Percentiles rank a stretch among this genome's conserved stretches.
Evolutionary conservation across 805 yeast genomes (phyloP).

Genomic region (Nakazawaea anatomiae): DNA sequence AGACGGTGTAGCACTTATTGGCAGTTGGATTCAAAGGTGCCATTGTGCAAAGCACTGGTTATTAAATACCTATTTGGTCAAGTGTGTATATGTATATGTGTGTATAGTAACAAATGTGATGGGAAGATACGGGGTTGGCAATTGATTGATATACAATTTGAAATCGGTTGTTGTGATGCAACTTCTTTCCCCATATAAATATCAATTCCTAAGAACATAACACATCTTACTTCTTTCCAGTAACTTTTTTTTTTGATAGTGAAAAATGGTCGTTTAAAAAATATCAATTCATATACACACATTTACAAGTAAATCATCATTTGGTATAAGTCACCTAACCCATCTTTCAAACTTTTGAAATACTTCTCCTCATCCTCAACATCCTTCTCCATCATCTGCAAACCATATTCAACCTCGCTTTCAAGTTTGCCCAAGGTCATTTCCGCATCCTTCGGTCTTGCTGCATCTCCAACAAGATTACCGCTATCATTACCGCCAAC

Average conservation of each 20-base stretch:
- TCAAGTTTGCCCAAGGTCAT: background rate
- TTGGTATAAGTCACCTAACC: background rate
- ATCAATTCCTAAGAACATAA: no score
- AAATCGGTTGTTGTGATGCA: no score
- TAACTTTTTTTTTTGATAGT: no score
- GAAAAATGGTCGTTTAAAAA: no score
- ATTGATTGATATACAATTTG: no score
- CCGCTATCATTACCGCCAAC: background rate
- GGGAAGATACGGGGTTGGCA: no score
- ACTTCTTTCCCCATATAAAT: no score
- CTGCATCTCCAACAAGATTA: background rate
- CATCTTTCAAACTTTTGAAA: background rate
- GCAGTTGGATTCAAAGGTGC: constrained; percentile 60
- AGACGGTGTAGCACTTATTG: constrained; percentile 50
- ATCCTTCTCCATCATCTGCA: background rate
- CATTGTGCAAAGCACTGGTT: constrained; percentile 28
- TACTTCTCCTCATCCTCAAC: background rate
- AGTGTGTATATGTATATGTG: no score
- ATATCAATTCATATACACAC: no score
- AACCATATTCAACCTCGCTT: background rate
- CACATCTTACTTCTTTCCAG: no score
- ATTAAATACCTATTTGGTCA: no score
- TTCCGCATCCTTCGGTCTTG: background rate
- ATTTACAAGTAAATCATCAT: background rate
- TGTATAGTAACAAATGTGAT: no score